Evolutionary conservation across 305 asterid genomes (phyloP).

Genomic region (Fraxinus sp.): DNA sequence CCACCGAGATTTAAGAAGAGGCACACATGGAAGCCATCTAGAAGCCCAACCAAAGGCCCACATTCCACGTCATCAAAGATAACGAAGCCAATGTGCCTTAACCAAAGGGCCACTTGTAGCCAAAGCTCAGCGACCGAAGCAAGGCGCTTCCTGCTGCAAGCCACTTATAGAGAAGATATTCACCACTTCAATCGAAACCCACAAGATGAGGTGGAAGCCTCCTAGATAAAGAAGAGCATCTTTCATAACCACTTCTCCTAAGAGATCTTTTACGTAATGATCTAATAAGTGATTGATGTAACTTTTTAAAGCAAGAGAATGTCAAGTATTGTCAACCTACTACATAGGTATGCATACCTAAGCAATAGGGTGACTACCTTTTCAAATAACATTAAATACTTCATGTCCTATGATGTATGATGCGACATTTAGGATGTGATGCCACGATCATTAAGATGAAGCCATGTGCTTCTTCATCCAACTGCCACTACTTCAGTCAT

Average conservation of each 20-base stretch:
- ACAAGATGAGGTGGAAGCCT: neutral
- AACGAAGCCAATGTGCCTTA: neutral
- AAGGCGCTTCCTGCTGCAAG: neutral
- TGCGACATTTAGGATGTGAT: too few species aligned
- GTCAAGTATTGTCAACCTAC: neutral
- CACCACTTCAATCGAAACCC: neutral
- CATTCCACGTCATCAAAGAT: neutral
- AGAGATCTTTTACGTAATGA: neutral
- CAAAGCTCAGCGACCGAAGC: neutral
- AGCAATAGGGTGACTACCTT: too few species aligned
- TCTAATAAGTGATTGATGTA: neutral
- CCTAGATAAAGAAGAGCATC: neutral
- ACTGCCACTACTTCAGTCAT: too few species aligned
- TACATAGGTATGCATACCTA: neutral
- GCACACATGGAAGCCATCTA: neutral
- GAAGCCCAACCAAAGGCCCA: neutral
- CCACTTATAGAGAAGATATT: neutral
- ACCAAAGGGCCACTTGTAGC: neutral
- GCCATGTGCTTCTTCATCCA: too few species aligned
- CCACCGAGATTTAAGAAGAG: neutral
- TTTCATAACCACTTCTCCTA: neutral
- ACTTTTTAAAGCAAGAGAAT: neutral
- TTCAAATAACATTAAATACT: too few species aligned
- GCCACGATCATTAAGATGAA: too few species aligned
- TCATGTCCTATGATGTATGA: too few species aligned